Evolutionary conservation across 1,139 yeast genomes (phyloP), one percentile per base, ranked within the genome.

Genomic region (Suhomyces terraborum): DNA sequence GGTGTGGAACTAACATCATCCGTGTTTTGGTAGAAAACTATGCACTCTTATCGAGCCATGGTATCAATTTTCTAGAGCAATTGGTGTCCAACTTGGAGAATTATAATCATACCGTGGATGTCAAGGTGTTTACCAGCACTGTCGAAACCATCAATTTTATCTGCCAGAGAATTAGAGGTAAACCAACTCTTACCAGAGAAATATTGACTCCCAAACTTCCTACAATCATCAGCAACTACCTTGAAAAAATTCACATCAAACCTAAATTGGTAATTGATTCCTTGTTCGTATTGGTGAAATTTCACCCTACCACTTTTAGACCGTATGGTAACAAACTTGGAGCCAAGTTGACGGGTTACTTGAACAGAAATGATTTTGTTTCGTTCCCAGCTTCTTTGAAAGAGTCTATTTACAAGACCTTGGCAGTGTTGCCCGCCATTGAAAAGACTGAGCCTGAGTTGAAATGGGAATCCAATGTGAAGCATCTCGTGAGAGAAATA

Each of bases 171-270:
- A 83, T 87, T 43, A 77, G 85, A 59, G 94, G 89, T 2, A 89
- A 89, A 55, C 88, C 95, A 1, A 82, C 91, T 1, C 69, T 91
- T 36, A 84, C 95, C 2, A 77, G 98, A 58, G 96, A 89, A 54
- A 70, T 86, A 6, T 73, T 89, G 45, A 87, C 95, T 1, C 95
- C 97, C 4, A 82, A 82, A 50, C 67, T 91, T 40, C 80, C 88
- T 9, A 67, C 72, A 3, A 79, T 85, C 32, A 77, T 87, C 42
- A 69, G 79, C 16, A 63, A 77, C 6, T 70, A 84, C 49, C 57
- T 87, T 42, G 77, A 68, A 14, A 61, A 68, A 42, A 56, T 81
- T 18, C 61, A 59, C 13, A 53, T 57, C 38, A 54, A 61, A 20
- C 82, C 82, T 1, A 52, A 51, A 28, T 56, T 72, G 21, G 58